Evolutionary conservation across 2,329 filamentous ascomycete species (phyloP).

Genomic region (Scedosporium boydii): DNA sequence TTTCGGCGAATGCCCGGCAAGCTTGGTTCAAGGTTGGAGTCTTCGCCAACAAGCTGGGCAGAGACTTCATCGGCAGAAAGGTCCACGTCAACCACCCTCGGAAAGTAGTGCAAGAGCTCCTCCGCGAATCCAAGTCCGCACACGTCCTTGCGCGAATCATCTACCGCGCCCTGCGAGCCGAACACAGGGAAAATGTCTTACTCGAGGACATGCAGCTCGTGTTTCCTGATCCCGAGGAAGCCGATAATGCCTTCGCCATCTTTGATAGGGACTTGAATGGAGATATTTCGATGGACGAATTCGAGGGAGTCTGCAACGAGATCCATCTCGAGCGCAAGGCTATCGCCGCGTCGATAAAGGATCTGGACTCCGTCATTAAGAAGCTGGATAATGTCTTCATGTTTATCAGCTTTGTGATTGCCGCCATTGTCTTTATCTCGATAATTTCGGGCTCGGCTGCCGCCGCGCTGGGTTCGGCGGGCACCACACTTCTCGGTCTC

Average conservation of each 20-base stretch:
- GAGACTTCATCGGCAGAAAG: constrained; percentile 78
- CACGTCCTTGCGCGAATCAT: constrained; percentile 81
- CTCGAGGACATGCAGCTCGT: constrained; percentile 69
- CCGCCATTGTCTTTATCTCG: constrained; percentile 78
- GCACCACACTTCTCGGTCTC: constrained; percentile 77
- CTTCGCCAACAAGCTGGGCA: constrained; percentile 75
- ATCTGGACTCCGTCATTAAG: constrained; percentile 84
- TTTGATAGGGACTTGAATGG: constrained; percentile 97
- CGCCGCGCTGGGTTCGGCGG: constrained; percentile 79
- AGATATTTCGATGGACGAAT: constrained; percentile 90
- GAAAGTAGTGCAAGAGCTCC: constrained; percentile 72
- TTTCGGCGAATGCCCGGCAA: constrained; percentile 66
- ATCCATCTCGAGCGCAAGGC: constrained; percentile 92
- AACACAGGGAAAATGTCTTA: constrained; percentile 65
- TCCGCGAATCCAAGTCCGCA: constrained; percentile 62
- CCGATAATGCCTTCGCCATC: constrained; percentile 79
- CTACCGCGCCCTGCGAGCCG: constrained; percentile 65
- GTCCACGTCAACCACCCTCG: constrained; percentile 67
- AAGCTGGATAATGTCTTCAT: constrained; percentile 86
- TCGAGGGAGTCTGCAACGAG: constrained; percentile 88
- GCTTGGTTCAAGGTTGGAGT: constrained; percentile 75
- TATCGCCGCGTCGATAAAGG: constrained; percentile 88
- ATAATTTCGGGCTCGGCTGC: constrained; percentile 87
- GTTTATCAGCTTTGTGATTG: constrained; percentile 74
- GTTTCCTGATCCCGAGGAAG: constrained; percentile 76